phyloP scores from a whole-genome alignment of 495 filamentous ascomycete genomes.

The Achaetomiella virescens region DNA sequence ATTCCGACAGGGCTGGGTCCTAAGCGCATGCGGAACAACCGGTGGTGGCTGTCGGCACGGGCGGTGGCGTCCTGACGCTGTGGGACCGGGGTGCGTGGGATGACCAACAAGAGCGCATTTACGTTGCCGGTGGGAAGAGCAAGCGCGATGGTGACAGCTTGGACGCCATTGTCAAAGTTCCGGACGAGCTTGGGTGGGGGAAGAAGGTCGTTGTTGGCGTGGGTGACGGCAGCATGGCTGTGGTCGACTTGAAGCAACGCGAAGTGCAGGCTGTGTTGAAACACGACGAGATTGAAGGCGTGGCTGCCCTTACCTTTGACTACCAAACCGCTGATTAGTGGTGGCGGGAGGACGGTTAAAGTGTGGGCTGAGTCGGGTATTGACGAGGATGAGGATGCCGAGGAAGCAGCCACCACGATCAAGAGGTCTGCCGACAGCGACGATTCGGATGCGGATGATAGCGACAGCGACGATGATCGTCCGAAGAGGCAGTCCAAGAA shows the following conservation, averaged over 20 bases:
- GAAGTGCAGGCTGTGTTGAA: conserved; percentile 44
- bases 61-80: conserved; percentile 73
- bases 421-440: conserved; percentile 38
- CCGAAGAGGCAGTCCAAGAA: conserved; percentile 36
- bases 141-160: conserved; percentile 59
- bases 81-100: conserved; percentile 95
- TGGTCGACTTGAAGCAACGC: conserved; percentile 39
- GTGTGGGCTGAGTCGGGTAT: conserved; percentile 58
- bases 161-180: conserved; percentile 61
- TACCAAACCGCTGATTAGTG: conserved; percentile 78
- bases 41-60: conserved; percentile 73
- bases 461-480: conserved; percentile 40
- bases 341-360: conserved; percentile 75
- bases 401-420: conserved; percentile 42
- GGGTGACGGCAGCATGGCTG: conserved; percentile 58
- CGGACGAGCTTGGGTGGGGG: conserved; percentile 56
- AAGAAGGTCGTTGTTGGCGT: conserved; percentile 70
- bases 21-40: conserved; percentile 56
- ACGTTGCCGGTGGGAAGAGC: conserved; percentile 56
- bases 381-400: conserved; percentile 37
- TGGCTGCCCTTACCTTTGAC: conserved; percentile 74
- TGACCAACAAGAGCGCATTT: conserved; percentile 83
- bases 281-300: conserved; percentile 81
- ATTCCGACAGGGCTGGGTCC: conserved; percentile 58
- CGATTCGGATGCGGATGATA: conserved; percentile 30